Evolutionary conservation across 176 grass and related monocot species (phyloP), one percentile per base, ranked within the genome.

Genomic region (Poa pratensis): DNA sequence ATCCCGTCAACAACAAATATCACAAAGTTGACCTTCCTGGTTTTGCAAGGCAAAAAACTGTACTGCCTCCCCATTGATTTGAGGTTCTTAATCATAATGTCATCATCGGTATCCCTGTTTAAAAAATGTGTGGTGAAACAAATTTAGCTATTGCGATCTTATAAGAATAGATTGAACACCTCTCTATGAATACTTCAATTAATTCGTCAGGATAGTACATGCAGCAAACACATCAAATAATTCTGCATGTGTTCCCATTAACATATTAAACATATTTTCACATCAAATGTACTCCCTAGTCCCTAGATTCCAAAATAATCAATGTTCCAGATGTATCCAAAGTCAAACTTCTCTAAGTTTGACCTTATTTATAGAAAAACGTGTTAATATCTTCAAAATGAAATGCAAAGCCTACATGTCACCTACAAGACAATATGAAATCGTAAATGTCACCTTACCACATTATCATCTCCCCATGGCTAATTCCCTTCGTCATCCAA

Each of bases 21-120:
- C 48, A 86, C 92, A 86, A 86, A 94, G 78, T 94, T 97, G 37
- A 97, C 92, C 70, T 79, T 92, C 85, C 95, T 91, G 69, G 71
- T 94, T 63, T 82, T 79, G 75, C 71, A 90, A 88, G 9, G 79
- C 43, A 78, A 52, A 67, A 89, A 85, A 87, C 77, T 26, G 45
- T 75, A 76, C 67, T 92, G 67, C 40, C 62, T 91, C 42, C 48
- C 49, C 70, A 84, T 81, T 79, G 63, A 80, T 52, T 93, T 89
- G 57, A 88, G 86, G 51, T 50, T 81, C 37, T 85, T 55, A 55
- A 46, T 89, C 37, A 20, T 90, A 53, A 26, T 3, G 14, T 18
- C 82, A 88, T 87, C 50, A 81, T 79, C 82, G 5, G 75, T 75
- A 80, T 86, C 82, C 86, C 95, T 97, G 75, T 70, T 51, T 76